Evolutionary conservation across 257 asterid species (phyloP).

Genomic region (Coffea canephora): DNA sequence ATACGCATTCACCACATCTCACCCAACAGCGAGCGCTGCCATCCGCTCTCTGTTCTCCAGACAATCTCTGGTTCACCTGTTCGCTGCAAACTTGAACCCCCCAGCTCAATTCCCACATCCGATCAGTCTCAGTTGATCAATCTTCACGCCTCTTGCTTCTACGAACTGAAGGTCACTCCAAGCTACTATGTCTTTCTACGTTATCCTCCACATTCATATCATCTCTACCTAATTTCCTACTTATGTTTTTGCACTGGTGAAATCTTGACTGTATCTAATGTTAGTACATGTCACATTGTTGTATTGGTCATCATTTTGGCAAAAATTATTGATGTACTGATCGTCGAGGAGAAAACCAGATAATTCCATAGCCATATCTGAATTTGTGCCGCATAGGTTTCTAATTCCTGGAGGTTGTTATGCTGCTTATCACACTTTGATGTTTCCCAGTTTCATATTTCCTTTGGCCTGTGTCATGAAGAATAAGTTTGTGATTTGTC

Average conservation of each 20-base stretch:
- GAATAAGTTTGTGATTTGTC: background rate
- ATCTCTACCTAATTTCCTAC: too few relatives aligned
- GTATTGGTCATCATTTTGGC: background rate
- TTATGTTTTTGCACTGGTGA: background rate
- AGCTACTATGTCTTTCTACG: background rate
- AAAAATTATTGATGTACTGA: background rate
- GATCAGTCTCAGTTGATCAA: conserved; percentile 65
- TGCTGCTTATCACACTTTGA: background rate
- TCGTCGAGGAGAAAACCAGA: background rate
- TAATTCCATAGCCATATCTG: background rate
- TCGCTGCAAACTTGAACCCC: conserved; percentile 90
- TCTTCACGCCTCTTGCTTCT: conserved; percentile 85
- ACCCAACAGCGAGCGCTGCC: conserved; percentile 68
- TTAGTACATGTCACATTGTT: too few relatives aligned
- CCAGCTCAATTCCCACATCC: conserved; percentile 27
- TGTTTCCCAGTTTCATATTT: too few relatives aligned
- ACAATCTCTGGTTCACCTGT: conserved; percentile 62
- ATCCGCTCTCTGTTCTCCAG: conserved; percentile 76
- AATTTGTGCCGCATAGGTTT: background rate
- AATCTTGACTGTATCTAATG: background rate
- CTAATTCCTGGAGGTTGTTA: background rate
- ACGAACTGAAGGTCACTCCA: conserved; percentile 64
- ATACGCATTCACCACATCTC: conserved; percentile 76
- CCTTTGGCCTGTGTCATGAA: background rate
- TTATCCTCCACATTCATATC: background rate